phyloP scores from a whole-genome alignment of 371 early-diverging fungal genomes.

The Haplosporangium sp. region DNA sequence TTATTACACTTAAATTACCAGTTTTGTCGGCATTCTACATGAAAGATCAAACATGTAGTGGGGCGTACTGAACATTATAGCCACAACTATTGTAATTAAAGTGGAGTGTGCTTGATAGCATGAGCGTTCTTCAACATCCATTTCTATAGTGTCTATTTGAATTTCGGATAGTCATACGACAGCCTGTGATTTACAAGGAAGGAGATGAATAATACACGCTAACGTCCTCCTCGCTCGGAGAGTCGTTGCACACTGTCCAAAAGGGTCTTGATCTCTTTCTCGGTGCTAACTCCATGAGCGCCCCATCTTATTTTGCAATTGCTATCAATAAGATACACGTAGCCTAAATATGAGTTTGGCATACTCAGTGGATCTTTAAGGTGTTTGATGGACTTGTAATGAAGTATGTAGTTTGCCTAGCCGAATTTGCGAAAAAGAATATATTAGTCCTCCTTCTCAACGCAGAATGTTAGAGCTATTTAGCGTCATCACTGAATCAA shows the following conservation, averaged over 20 bases:
- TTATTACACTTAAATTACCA: no score
- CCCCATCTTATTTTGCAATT: constrained; percentile 85
- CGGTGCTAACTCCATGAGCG: constrained; percentile 84
- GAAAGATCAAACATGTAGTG: no score
- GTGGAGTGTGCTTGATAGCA: no score
- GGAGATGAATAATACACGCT: background rate
- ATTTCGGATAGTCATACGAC: no score
- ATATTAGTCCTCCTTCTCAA: background rate
- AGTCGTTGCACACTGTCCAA: constrained; percentile 47
- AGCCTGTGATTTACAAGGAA: background rate
- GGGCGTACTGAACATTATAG: no score
- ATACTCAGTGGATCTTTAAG: constrained; percentile 72
- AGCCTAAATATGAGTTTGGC: constrained; percentile 82
- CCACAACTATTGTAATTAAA: no score
- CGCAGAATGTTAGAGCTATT: no score
- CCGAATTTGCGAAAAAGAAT: background rate
- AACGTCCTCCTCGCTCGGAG: constrained; percentile 39
- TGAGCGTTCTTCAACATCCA: no score
- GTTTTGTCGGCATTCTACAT: no score
- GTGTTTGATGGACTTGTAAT: constrained; percentile 70
- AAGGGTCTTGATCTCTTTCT: constrained; percentile 68
- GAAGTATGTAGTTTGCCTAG: constrained; percentile 70
- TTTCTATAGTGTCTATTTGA: no score
- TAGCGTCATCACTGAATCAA: background rate
- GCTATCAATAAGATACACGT: constrained; percentile 82